Percentiles rank a stretch among this genome's conserved stretches.
Conservation (phyloP, 305 asterid genomes). For the Fraxinus sp. region DNA sequence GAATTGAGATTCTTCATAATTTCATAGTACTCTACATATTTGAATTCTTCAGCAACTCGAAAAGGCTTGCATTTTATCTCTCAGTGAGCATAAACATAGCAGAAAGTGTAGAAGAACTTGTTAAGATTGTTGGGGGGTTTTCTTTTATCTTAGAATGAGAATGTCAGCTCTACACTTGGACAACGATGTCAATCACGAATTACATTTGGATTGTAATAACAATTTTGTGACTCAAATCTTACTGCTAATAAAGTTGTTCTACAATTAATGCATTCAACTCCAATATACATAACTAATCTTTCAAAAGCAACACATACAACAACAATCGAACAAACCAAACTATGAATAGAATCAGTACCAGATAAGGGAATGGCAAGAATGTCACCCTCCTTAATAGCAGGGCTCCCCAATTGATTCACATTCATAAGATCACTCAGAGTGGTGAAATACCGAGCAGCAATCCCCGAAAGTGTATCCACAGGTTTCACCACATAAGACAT, state of each 20-base stretch:
- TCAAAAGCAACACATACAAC: not conserved
- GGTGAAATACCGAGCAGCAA: slow-evolving; percentile 65
- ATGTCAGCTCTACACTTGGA: not conserved
- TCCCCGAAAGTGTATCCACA: slow-evolving; percentile 67
- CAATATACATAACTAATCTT: not conserved
- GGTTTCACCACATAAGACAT: slow-evolving; percentile 74
- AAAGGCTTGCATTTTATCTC: not conserved
- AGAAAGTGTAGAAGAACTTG: not conserved
- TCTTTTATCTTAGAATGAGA: not conserved
- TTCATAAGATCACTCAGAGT: slow-evolving; percentile 85
- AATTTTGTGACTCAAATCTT: not conserved
- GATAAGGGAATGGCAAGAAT: slow-evolving; percentile 89
- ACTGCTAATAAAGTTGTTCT: not conserved
- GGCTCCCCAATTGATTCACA: slow-evolving; percentile 67
- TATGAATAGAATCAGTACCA: slow-evolving; percentile 43
- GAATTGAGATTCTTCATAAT: not conserved
- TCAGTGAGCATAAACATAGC: not conserved
- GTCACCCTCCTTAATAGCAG: slow-evolving; percentile 72
- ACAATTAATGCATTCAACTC: not conserved
- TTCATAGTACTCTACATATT: not conserved
- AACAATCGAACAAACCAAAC: not conserved
- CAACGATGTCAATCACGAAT: not conserved
- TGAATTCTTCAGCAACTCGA: not conserved
- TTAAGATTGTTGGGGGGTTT: not conserved
- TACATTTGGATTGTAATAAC: not conserved